A percentile compares a stretch with the other conserved stretches of the same genome.
These are phyloP conservation scores for Calamus simplicifolius DNA, from an alignment of 176 grass and related monocot genomes.

Conservation along the genomic window DNA sequence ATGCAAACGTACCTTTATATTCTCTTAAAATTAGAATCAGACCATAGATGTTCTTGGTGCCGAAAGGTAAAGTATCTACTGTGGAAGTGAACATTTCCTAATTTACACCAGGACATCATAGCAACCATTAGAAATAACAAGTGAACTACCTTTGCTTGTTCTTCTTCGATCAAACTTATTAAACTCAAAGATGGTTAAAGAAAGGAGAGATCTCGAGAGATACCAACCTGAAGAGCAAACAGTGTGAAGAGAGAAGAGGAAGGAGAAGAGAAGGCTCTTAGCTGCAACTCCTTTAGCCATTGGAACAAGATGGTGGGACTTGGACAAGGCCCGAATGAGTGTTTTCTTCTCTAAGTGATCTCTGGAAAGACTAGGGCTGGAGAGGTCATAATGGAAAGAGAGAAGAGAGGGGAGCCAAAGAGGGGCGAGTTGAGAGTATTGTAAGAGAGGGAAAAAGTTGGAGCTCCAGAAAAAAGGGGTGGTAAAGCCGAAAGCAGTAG, in stretches of 20 bases:
- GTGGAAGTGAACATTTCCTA: not conserved
- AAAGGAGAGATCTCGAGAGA: not conserved
- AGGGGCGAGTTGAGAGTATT: no score
- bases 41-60: not conserved
- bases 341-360: no score
- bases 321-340: no score
- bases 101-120: not conserved
- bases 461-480: no score
- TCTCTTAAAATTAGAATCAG: not conserved
- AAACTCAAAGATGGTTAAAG: not conserved
- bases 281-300: conserved; percentile 28
- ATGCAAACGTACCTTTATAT: not conserved
- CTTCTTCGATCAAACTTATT: not conserved
- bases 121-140: not conserved
- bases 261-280: conserved; percentile 22
- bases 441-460: no score
- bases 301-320: no score
- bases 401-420: no score
- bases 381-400: no score
- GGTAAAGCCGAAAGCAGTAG: no score
- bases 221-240: conserved; percentile 43
- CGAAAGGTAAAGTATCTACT: not conserved
- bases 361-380: no score
- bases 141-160: not conserved
- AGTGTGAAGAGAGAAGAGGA: conserved; percentile 24